Evolutionary conservation across 306 rosid genomes (phyloP).

Genomic region (Ammopiptanthus mongolicus): DNA sequence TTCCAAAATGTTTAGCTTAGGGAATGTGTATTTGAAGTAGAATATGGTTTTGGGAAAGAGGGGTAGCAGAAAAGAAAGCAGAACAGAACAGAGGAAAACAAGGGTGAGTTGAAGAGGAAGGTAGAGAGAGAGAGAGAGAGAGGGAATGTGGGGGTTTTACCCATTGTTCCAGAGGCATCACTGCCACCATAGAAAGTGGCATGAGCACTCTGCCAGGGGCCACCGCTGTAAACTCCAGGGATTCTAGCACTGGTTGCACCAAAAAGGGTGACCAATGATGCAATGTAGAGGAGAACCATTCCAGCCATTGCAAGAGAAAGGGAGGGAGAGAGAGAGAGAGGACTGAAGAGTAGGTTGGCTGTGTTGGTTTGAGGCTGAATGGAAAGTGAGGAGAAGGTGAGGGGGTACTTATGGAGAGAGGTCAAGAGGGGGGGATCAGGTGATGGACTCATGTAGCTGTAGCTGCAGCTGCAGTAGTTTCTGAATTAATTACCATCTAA

Average conservation of each 20-base stretch:
- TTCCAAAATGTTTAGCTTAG: background rate
- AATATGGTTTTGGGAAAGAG: background rate
- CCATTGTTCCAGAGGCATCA: slow-evolving; percentile 99
- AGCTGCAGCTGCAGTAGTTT: slow-evolving; percentile 14
- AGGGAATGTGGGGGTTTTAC: slow-evolving; percentile 19
- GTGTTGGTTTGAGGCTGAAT: slow-evolving; percentile 28
- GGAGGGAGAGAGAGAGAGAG: slow-evolving; percentile 11
- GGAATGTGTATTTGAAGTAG: background rate
- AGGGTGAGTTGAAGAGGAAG: background rate
- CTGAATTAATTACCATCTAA: slow-evolving; percentile 15
- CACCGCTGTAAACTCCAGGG: slow-evolving; percentile 71
- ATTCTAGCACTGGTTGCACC: slow-evolving; percentile 48
- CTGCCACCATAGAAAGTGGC: slow-evolving; percentile 98
- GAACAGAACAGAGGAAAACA: background rate
- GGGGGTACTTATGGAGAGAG: slow-evolving; percentile 71
- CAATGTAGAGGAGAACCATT: slow-evolving; percentile 40
- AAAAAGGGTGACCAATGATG: slow-evolving; percentile 41
- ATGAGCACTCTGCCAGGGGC: slow-evolving; percentile 78
- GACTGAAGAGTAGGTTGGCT: background rate
- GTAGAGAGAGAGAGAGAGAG: background rate
- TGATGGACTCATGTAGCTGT: background rate
- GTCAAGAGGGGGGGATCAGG: slow-evolving; percentile 15
- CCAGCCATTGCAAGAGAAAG: slow-evolving; percentile 46
- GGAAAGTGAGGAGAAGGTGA: slow-evolving; percentile 36
- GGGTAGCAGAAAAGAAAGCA: background rate